phyloP scores from a whole-genome alignment of 2,329 filamentous ascomycete genomes.

The Phaeosphaeria sp. region DNA sequence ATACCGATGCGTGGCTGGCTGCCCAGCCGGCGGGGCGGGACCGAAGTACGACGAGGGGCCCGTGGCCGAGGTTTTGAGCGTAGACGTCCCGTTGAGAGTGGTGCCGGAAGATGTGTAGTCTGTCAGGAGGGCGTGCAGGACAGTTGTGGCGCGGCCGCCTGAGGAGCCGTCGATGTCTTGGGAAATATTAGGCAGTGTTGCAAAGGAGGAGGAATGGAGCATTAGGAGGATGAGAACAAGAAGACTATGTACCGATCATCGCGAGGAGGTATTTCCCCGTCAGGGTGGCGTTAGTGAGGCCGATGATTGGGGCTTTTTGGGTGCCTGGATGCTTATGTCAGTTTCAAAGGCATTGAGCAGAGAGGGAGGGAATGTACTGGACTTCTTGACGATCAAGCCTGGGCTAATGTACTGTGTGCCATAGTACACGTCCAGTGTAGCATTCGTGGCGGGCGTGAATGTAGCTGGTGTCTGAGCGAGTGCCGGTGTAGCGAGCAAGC shows the following conservation, averaged over 20 bases:
- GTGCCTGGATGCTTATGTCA: no score
- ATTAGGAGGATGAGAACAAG: constrained; percentile 13
- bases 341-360: no score
- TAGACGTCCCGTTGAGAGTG: constrained; percentile 28
- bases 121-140: constrained; percentile 38
- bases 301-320: constrained; percentile 29
- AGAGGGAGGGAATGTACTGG: constrained; percentile 18
- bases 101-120: constrained; percentile 31
- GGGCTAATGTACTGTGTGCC: constrained; percentile 37
- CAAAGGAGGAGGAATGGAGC: not conserved
- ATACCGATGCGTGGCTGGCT: constrained; percentile 39
- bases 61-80: constrained; percentile 37
- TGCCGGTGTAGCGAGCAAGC: constrained; percentile 19
- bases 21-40: constrained; percentile 38
- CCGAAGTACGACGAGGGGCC: constrained; percentile 38
- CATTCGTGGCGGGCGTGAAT: constrained; percentile 30
- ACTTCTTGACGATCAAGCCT: constrained; percentile 36
- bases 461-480: constrained; percentile 34
- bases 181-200: no score
- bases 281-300: constrained; percentile 28
- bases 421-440: constrained; percentile 39
- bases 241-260: constrained; percentile 34
- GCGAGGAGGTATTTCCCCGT: constrained; percentile 37
- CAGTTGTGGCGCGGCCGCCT: constrained; percentile 22
- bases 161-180: constrained; percentile 17